Evolutionary conservation across 352 stramenopile genomes (phyloP).

Genomic region (Aphanomyces stellatus): DNA sequence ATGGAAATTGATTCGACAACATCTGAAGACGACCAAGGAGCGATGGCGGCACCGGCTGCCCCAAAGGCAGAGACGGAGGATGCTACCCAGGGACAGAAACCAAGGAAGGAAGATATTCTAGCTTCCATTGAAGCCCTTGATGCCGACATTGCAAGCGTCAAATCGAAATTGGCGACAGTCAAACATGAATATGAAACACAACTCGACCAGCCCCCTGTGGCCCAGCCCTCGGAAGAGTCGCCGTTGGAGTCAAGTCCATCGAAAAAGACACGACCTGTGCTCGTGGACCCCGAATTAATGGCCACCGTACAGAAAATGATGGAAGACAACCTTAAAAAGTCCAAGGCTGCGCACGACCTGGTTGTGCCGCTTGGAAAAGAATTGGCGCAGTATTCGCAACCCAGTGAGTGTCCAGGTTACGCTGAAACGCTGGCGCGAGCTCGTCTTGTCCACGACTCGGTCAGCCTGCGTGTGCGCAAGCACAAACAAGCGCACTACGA

Average conservation of each 20-base stretch:
- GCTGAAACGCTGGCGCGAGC: conserved; percentile 54
- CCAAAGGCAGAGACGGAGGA: too few species aligned
- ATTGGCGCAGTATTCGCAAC: conserved; percentile 41
- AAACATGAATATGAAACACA: not conserved
- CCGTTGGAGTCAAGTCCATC: not conserved
- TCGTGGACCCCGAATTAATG: conserved; percentile 18
- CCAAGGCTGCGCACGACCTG: conserved; percentile 7
- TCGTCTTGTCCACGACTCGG: conserved; percentile 33
- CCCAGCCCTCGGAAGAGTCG: not conserved
- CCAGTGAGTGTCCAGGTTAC: conserved; percentile 69
- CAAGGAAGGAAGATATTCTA: conserved; percentile 67
- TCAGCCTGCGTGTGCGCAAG: conserved; percentile 52
- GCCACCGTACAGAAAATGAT: conserved; percentile 30
- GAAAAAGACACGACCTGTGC: conserved; percentile 16
- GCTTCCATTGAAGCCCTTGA: conserved; percentile 67
- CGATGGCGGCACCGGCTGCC: too few species aligned
- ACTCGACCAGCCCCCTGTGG: not conserved
- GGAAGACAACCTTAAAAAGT: conserved; percentile 32
- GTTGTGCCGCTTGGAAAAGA: conserved; percentile 1
- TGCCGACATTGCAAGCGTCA: conserved; percentile 51
- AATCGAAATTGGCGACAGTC: conserved; percentile 42
- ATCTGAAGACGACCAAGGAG: not conserved
- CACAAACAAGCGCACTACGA: conserved; percentile 61
- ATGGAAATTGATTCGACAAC: conserved; percentile 6
- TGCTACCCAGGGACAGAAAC: too few species aligned